phyloP scores from a whole-genome alignment of 2,329 filamentous ascomycete species.

The Macrophomina phaseolina region DNA sequence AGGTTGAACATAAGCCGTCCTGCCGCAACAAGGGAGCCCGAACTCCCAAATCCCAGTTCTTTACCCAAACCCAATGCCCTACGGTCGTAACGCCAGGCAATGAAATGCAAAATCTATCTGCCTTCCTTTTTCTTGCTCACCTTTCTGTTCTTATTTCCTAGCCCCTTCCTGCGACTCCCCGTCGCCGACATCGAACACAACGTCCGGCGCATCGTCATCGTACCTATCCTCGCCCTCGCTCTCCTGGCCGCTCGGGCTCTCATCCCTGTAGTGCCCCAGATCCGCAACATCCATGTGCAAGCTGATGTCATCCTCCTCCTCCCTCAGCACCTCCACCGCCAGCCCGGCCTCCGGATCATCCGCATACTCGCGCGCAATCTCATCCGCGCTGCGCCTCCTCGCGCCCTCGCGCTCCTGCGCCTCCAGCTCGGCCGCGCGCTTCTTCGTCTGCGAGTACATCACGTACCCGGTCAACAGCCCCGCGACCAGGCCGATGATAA shows the following conservation, averaged over 20 bases:
- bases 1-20: background rate
- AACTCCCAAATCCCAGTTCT: background rate
- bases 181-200: slow-evolving; percentile 54
- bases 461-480: slow-evolving; percentile 79
- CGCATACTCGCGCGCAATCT: slow-evolving; percentile 47
- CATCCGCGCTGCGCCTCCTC: slow-evolving; percentile 40
- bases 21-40: no score
- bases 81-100: background rate
- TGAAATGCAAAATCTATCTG: background rate
- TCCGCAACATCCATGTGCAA: slow-evolving; percentile 43
- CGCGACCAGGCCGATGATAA: slow-evolving; percentile 71
- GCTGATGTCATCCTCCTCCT: slow-evolving; percentile 59
- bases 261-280: slow-evolving; percentile 44
- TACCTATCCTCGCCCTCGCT: slow-evolving; percentile 42
- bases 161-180: slow-evolving; percentile 40
- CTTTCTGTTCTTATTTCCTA: slow-evolving; percentile 3
- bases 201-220: slow-evolving; percentile 46
- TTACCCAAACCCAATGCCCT: background rate
- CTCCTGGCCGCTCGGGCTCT: slow-evolving; percentile 38
- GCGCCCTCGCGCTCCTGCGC: slow-evolving; percentile 51
- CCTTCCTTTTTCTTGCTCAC: background rate
- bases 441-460: slow-evolving; percentile 73
- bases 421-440: slow-evolving; percentile 56
- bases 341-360: slow-evolving; percentile 53
- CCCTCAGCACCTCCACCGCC: slow-evolving; percentile 47